phyloP scores from a whole-genome alignment of 305 asterid genomes.

The Petunia hybrid region DNA sequence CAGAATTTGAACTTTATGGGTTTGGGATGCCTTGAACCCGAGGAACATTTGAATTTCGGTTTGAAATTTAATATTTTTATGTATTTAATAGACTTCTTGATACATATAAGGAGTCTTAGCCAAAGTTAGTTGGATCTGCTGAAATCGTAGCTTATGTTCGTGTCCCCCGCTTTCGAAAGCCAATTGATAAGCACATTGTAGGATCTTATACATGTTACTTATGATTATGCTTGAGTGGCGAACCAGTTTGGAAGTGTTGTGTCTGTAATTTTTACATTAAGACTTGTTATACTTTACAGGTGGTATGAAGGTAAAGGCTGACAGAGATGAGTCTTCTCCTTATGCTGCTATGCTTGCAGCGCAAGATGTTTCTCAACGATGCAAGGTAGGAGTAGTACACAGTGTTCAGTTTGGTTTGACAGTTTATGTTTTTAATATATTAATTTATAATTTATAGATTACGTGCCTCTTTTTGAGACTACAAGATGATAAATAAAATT shows the following conservation, averaged over 20 bases:
- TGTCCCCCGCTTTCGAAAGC: neutral
- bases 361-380: conserved; percentile 53
- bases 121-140: too few relatives aligned
- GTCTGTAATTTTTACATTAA: neutral
- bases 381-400: conserved; percentile 46
- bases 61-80: too few relatives aligned
- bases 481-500: too few relatives aligned
- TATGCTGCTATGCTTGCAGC: conserved; percentile 91
- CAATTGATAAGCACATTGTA: neutral
- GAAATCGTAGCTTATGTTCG: too few relatives aligned
- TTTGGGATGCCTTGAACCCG: too few relatives aligned
- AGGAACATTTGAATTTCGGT: too few relatives aligned
- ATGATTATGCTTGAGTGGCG: neutral
- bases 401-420: neutral
- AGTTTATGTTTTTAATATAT: neutral
- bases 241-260: neutral
- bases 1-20: neutral
- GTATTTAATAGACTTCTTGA: too few relatives aligned
- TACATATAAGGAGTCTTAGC: too few relatives aligned
- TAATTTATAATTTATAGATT: neutral
- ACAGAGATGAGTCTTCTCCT: conserved; percentile 92
- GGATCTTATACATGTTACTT: neutral
- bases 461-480: neutral
- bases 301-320: conserved; percentile 92
- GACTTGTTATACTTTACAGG: conserved; percentile 45